Evolutionary conservation across 2,329 filamentous ascomycete genomes (phyloP).

Genomic region (Epichloe bromicola): DNA sequence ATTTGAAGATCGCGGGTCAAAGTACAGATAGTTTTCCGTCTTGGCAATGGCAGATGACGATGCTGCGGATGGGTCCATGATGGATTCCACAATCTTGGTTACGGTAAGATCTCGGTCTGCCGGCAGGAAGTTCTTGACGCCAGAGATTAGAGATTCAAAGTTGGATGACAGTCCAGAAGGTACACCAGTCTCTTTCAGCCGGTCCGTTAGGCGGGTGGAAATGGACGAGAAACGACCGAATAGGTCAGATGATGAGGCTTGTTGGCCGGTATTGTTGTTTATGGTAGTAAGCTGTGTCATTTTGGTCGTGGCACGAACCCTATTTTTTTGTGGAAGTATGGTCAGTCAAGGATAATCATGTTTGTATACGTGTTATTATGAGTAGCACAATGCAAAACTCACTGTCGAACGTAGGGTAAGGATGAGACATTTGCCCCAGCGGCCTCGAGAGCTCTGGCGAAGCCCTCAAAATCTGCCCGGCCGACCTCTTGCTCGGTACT

Average conservation of each 20-base stretch:
- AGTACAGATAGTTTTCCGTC: constrained; percentile 94
- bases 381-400: constrained; percentile 20
- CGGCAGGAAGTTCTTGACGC: constrained; percentile 97
- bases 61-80: constrained; percentile 90
- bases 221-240: constrained; percentile 91
- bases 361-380: neutral
- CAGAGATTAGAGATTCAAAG: constrained; percentile 86
- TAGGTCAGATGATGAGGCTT: constrained; percentile 54
- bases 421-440: constrained; percentile 66
- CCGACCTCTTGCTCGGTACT: constrained; percentile 84
- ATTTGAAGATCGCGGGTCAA: constrained; percentile 87
- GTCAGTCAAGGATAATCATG: neutral
- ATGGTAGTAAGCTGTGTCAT: constrained; percentile 97
- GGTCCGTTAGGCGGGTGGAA: constrained; percentile 81
- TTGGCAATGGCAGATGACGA: constrained; percentile 88
- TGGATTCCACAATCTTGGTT: constrained; percentile 93
- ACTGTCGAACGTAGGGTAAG: constrained; percentile 78
- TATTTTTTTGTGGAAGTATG: constrained; percentile 19
- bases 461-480: constrained; percentile 69
- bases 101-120: constrained; percentile 90
- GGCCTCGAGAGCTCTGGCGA: constrained; percentile 68
- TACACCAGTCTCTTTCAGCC: constrained; percentile 80
- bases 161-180: constrained; percentile 58
- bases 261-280: constrained; percentile 52
- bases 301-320: constrained; percentile 84